These are phyloP conservation scores for Phaffia tasmanica DNA, from an alignment of 768 basidiomycete species.

Conservation along the genomic window DNA sequence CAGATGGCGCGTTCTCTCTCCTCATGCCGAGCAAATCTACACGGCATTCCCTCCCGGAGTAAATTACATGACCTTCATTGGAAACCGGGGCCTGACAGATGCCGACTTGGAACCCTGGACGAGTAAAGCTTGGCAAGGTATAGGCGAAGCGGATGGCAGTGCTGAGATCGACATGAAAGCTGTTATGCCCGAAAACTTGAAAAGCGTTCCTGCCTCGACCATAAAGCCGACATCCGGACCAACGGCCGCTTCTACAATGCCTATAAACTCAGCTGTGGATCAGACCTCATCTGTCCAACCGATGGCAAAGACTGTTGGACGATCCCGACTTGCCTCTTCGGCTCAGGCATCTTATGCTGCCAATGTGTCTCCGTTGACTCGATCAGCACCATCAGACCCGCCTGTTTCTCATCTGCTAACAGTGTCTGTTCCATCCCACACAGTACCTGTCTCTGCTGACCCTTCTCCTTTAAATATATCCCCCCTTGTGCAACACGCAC, in stretches of 20 bases:
- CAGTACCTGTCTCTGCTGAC: too few relatives aligned
- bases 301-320: neutral
- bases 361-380: neutral
- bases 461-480: neutral
- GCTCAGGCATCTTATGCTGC: neutral
- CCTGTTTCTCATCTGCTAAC: neutral
- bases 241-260: neutral
- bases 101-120: slow-evolving; percentile 31
- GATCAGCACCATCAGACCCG: neutral
- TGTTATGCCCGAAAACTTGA: slow-evolving; percentile 8
- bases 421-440: too few relatives aligned
- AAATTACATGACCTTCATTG: slow-evolving; percentile 28
- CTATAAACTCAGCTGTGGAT: neutral
- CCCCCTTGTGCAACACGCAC: neutral
- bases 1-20: slow-evolving; percentile 47
- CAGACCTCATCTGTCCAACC: neutral
- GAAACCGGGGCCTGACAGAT: slow-evolving; percentile 14
- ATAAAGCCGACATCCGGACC: slow-evolving; percentile 6
- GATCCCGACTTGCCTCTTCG: neutral
- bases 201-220: slow-evolving; percentile 11
- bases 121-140: slow-evolving; percentile 15
- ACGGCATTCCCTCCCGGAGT: slow-evolving; percentile 26
- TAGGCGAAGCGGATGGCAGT: slow-evolving; percentile 4
- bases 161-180: slow-evolving; percentile 27
- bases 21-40: slow-evolving; percentile 7